Evolutionary conservation across 2,329 filamentous ascomycete genomes (phyloP), one percentile per base, ranked within the genome.

Genomic region (Fusarium subtropicale): DNA sequence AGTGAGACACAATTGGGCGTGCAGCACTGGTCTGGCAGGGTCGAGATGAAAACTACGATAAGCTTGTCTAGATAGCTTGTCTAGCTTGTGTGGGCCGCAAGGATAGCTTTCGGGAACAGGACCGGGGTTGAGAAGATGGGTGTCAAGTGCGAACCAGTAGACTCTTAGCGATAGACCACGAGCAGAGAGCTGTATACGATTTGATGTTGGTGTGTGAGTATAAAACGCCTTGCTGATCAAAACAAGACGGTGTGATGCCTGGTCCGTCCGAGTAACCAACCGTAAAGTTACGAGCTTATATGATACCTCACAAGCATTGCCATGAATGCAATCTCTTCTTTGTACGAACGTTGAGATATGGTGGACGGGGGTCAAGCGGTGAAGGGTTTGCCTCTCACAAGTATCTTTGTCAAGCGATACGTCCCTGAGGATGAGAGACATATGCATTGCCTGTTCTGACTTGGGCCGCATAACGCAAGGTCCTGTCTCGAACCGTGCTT

Each of bases 81-180:
- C 33, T 51, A 56, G 41, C 54, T 69, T 66, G 56, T 50, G 55
- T 60, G 57, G 56, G 65, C 44, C 47, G 48, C 57, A 71, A 53
- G 64, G 64, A 47, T 71, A 58, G 51, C 51, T 71, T 51, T 66
- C 60, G 64, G 68, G 56, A 69, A 34, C 48, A 51, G 53, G 50
- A 45, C 64, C 36, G 41, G 67, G 64, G 59, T 58, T 41, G 44
- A 47, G 45, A 54, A 61, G 68, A 65, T 28, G 31, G 50, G 61
- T 52, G 46, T 61, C 53, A 54, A 56, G 24, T 54, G 30, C 30
- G 30, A 65, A 42, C 72, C 72, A 74, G 67, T 74, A 60, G 74
- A 58, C 60, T 58, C 24, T 47, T 54, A 30, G 56, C 60, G 63
- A 74, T 68, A 68, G 64, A 58, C 62, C 72, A 74, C 72, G 72